These are phyloP conservation scores for Amaranthus hypochondriacus DNA, from an alignment of 148 eudicot species.

Conservation along the genomic window DNA sequence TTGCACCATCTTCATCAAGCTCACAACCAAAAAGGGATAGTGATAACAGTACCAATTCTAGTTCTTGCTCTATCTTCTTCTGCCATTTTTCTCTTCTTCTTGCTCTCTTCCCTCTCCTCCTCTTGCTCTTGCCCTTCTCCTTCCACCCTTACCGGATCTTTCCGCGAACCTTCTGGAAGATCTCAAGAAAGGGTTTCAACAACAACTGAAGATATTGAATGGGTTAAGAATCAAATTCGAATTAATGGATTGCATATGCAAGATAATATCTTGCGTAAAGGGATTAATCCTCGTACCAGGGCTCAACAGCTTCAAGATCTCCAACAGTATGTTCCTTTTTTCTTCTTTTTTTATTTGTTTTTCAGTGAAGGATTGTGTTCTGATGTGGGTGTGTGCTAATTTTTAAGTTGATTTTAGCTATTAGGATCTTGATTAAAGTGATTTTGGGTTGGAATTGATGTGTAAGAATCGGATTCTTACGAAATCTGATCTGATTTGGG, in stretches of 20 bases:
- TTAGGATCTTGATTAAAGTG: not conserved
- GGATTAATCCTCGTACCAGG: constrained; percentile 93
- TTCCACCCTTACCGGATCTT: not conserved
- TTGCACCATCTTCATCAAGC: constrained; percentile 23
- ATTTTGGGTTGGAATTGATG: not conserved
- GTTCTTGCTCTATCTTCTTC: constrained; percentile 42
- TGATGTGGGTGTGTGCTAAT: not conserved
- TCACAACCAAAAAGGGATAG: constrained; percentile 42
- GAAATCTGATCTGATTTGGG: too few species aligned
- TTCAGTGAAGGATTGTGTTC: constrained; percentile 7
- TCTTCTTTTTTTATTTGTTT: constrained; percentile 3
- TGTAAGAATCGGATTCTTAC: not conserved
- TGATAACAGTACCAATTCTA: constrained; percentile 54
- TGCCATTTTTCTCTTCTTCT: constrained; percentile 60
- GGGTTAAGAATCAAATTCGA: constrained; percentile 72
- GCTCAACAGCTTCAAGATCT: constrained; percentile 85
- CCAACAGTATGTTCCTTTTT: constrained; percentile 32
- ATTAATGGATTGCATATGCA: constrained; percentile 80
- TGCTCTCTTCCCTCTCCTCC: constrained; percentile 53
- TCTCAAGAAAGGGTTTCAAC: constrained; percentile 32
- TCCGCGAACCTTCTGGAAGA: constrained; percentile 11
- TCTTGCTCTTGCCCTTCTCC: constrained; percentile 37
- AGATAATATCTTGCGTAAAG: constrained; percentile 82
- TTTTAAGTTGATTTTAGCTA: not conserved
- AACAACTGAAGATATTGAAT: constrained; percentile 56